Base-by-base conservation (phyloP, 2,329 filamentous ascomycete genomes). In the Cercospora canescens region DNA sequence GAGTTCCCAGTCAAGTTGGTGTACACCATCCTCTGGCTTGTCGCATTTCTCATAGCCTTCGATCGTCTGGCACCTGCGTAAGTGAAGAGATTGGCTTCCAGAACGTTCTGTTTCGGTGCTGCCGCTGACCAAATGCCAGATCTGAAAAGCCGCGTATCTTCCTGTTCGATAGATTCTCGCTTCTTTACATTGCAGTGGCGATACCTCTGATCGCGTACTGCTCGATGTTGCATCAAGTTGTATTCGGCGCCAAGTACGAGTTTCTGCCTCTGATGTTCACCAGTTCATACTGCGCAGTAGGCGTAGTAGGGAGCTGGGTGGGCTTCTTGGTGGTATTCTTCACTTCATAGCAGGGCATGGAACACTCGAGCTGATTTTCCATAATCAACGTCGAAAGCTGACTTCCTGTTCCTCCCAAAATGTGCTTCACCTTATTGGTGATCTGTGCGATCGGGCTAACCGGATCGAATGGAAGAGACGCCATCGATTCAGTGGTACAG, bases 261-360 rank as follows among this genome's bases (percentile, higher is more conserved):
- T 99, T 98, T 78, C 80, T 99, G 62, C 95, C 95, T 28, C 82
- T 98, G 72, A 98, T 99, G 94, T 95, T 98, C 76, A 97, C 90
- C 72, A 98, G 94, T 82, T 91, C 92, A 12, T 99, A 98, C 79
- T 92, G 91, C 35, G 95, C 95, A 4, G 83, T 98, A 65, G 95
- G 95, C n/a, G 94, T 98, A 0, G 88, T 97, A 18, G 93, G 93
- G 3, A 98, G 95, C 80, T 98, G 94, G 94, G 75, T 97, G 45
- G 94, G 95, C 9, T 97, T 97, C 77, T 88, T 94, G 82, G 91
- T 96, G 34, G 93, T 98, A 59, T 98, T 94, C 80, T 94, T 97
- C 61, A 78, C 74, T 7, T 77, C 76, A 50, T 63, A 52, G 34
- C 45, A 41, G 30, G n/a, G 16, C 18, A 32, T 24, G 35, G 16